phyloP scores from a whole-genome alignment of 768 basidiomycete species.

The Lactarius indigo region DNA sequence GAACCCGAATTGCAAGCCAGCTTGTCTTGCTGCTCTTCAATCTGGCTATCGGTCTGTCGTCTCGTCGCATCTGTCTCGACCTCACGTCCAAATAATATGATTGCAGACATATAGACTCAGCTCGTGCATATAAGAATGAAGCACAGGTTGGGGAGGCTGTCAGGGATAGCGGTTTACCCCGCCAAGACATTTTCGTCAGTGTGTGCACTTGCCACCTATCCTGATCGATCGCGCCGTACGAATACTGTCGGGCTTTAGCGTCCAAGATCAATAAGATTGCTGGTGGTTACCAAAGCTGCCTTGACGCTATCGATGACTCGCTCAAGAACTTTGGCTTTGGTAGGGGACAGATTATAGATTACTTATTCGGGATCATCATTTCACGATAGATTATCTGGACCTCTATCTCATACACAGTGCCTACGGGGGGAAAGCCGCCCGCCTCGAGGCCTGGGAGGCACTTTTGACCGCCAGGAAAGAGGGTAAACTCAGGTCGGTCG shows the following conservation, averaged over 20 bases:
- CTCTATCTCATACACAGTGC: constrained; percentile 80
- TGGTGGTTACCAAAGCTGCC: constrained; percentile 12
- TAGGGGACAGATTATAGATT: not conserved
- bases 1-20: constrained; percentile 53
- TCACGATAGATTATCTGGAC: constrained; percentile 56
- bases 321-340: constrained; percentile 8
- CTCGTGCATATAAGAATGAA: constrained; percentile 67
- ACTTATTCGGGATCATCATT: not conserved
- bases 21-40: constrained; percentile 58
- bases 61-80: not conserved
- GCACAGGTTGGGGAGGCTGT: constrained; percentile 57
- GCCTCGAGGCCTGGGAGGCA: constrained; percentile 70
- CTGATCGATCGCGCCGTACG: not conserved
- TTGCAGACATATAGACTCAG: constrained; percentile 67
- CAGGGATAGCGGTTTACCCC: constrained; percentile 49
- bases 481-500: constrained; percentile 70
- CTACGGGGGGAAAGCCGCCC: constrained; percentile 53
- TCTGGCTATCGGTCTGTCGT: constrained; percentile 56
- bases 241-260: constrained; percentile 7
- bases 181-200: constrained; percentile 74
- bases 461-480: constrained; percentile 56
- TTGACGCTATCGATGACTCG: constrained; percentile 13
- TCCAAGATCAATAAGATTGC: constrained; percentile 24
- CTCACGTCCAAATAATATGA: not conserved
- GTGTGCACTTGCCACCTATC: constrained; percentile 26